Percentiles rank a stretch among this genome's conserved stretches.
These are phyloP conservation scores for Tylopilus felleus DNA, from an alignment of 768 basidiomycete species.

Conservation along the genomic window DNA sequence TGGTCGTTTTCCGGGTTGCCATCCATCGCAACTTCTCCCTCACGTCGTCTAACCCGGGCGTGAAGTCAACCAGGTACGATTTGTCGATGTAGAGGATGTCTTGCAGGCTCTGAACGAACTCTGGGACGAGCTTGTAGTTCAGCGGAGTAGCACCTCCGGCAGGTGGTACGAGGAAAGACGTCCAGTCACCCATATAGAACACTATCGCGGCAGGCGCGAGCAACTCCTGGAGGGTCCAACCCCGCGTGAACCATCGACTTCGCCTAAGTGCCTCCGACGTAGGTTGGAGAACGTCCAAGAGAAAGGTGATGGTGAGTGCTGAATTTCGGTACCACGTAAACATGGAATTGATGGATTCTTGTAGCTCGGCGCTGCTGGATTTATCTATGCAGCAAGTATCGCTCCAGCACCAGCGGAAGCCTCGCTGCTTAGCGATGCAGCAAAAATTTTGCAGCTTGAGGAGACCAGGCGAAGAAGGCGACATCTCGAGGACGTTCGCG, in stretches of 20 bases:
- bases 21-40: constrained; percentile 30
- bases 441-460: constrained; percentile 25
- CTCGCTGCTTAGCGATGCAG: constrained; percentile 13
- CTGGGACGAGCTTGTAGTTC: constrained; percentile 25
- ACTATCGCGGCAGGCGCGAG: constrained; percentile 24
- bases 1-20: constrained; percentile 26
- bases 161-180: constrained; percentile 10
- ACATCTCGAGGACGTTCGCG: constrained; percentile 17
- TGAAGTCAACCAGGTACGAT: constrained; percentile 18
- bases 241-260: constrained; percentile 26
- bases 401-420: constrained; percentile 28
- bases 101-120: constrained; percentile 18
- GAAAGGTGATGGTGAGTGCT: constrained; percentile 29
- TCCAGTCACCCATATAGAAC: constrained; percentile 28
- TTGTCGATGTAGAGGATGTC: constrained; percentile 18
- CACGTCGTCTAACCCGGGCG: constrained; percentile 24
- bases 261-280: constrained; percentile 12
- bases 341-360: constrained; percentile 33
- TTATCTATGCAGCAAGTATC: constrained; percentile 33
- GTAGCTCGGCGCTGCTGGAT: constrained; percentile 28
- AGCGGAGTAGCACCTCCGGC: neutral
- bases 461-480: constrained; percentile 14
- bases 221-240: constrained; percentile 30
- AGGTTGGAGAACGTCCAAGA: constrained; percentile 18
- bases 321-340: constrained; percentile 33